These are phyloP conservation scores for Pleomassaria siparia DNA, from an alignment of 2,329 filamentous ascomycete species.

Conservation along the genomic window DNA sequence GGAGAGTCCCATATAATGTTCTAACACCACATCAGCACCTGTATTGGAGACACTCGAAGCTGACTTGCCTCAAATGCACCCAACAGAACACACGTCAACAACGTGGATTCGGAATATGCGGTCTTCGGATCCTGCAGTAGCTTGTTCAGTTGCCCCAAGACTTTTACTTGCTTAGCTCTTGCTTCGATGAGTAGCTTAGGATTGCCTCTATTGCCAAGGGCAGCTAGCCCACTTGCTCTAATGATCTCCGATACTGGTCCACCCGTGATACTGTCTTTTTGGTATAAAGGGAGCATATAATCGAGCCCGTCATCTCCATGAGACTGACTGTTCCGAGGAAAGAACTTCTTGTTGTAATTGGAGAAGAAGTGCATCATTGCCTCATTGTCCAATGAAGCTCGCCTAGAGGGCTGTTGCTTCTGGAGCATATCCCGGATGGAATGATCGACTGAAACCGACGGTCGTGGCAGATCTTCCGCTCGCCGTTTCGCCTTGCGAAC, in stretches of 20 bases:
- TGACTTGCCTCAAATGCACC: slow-evolving; percentile 18
- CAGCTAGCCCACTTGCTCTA: slow-evolving; percentile 17
- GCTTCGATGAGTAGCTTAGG: slow-evolving; percentile 14
- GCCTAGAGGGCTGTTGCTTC: slow-evolving; percentile 9
- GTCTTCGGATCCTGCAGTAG: slow-evolving; percentile 16
- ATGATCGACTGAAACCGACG: slow-evolving; percentile 2
- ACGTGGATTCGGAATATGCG: slow-evolving; percentile 15
- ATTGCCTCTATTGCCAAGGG: slow-evolving; percentile 12
- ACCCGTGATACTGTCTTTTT: slow-evolving; percentile 7
- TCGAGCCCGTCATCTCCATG: slow-evolving; percentile 11
- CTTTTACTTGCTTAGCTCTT: slow-evolving; percentile 15
- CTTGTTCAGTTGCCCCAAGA: slow-evolving; percentile 12
- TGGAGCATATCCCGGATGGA: neutral
- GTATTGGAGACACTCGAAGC: slow-evolving; percentile 1
- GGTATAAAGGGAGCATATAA: slow-evolving; percentile 15
- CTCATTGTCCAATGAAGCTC: slow-evolving; percentile 16
- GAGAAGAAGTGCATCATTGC: slow-evolving; percentile 16
- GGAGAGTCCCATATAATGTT: slow-evolving; percentile 14
- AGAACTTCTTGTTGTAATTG: slow-evolving; percentile 19
- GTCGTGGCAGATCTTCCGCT: neutral
- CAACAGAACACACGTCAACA: slow-evolving; percentile 16
- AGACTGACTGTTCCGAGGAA: neutral
- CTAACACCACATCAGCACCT: slow-evolving; percentile 8
- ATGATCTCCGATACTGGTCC: slow-evolving; percentile 19
- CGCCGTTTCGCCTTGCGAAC: slow-evolving; percentile 13